A percentile compares a stretch with the other conserved stretches of the same genome.
Evolutionary conservation across 1,284 basidiomycete species (phyloP).

Genomic region (Marasmius sp.): DNA sequence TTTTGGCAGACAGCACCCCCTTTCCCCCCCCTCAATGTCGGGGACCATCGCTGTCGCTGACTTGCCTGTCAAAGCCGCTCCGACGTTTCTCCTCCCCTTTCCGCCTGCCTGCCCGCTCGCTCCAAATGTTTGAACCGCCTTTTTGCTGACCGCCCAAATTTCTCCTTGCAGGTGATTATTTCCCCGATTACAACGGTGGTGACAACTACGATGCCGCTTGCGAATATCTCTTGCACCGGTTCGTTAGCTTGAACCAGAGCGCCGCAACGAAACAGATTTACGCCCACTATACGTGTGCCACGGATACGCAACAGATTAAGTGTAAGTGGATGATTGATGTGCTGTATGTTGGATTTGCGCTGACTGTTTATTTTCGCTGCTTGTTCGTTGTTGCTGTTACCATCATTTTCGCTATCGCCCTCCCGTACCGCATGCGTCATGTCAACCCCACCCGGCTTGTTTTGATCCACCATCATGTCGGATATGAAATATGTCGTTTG

Average conservation of each 20-base stretch:
- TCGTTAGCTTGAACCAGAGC: slow-evolving; percentile 86
- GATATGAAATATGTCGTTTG: too few relatives aligned
- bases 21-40: background rate
- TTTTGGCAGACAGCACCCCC: background rate
- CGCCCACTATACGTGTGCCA: slow-evolving; percentile 88
- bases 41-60: background rate
- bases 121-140: background rate
- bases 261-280: slow-evolving; percentile 86
- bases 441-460: too few relatives aligned
- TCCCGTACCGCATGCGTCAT: too few relatives aligned
- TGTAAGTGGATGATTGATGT: slow-evolving; percentile 46
- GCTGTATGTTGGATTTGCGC: background rate
- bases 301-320: slow-evolving; percentile 87
- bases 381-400: background rate
- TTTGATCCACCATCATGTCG: too few relatives aligned
- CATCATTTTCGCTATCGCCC: background rate
- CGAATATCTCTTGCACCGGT: slow-evolving; percentile 83
- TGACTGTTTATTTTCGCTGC: background rate
- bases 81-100: background rate
- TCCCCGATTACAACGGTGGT: slow-evolving; percentile 83
- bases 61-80: background rate
- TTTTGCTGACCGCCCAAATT: background rate
- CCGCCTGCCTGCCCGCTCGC: background rate
- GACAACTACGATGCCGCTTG: slow-evolving; percentile 86
- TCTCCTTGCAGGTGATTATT: slow-evolving; percentile 68